phyloP scores from a whole-genome alignment of 345 rosid species.

The Triadica sebifera region DNA sequence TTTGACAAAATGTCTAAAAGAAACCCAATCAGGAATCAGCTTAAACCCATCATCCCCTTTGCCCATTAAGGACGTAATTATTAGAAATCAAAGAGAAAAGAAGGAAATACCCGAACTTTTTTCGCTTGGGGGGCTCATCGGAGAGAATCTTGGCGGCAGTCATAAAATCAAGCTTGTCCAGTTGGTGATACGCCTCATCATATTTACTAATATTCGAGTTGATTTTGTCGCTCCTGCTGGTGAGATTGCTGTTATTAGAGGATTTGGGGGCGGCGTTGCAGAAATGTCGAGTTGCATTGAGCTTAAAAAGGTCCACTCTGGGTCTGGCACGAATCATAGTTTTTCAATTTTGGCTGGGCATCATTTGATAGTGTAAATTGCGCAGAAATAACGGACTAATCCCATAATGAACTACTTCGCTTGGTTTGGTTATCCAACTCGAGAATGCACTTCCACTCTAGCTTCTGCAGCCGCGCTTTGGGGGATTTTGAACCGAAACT shows the following conservation, averaged over 20 bases:
- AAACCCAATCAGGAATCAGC: slow-evolving; percentile 3
- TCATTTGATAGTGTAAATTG: too few relatives aligned
- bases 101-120: slow-evolving; percentile 67
- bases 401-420: too few relatives aligned
- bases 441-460: too few relatives aligned
- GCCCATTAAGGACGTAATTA: neutral
- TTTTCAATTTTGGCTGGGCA: slow-evolving; percentile 16
- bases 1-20: slow-evolving; percentile 36
- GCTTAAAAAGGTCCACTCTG: slow-evolving; percentile 27
- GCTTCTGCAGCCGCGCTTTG: too few relatives aligned
- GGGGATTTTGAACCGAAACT: too few relatives aligned
- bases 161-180: slow-evolving; percentile 73
- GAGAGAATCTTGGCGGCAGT: slow-evolving; percentile 79
- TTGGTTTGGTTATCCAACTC: too few relatives aligned
- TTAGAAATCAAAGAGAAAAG: neutral
- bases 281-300: slow-evolving; percentile 22
- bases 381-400: too few relatives aligned
- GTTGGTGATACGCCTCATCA: slow-evolving; percentile 54
- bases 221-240: slow-evolving; percentile 26
- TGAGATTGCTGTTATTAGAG: slow-evolving; percentile 9
- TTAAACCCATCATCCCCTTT: neutral
- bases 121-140: slow-evolving; percentile 54
- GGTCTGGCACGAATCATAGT: slow-evolving; percentile 49
- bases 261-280: slow-evolving; percentile 28
- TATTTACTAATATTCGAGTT: slow-evolving; percentile 49